phyloP scores from a whole-genome alignment of 768 basidiomycete genomes.

The Rhizopogon salebrosus region DNA sequence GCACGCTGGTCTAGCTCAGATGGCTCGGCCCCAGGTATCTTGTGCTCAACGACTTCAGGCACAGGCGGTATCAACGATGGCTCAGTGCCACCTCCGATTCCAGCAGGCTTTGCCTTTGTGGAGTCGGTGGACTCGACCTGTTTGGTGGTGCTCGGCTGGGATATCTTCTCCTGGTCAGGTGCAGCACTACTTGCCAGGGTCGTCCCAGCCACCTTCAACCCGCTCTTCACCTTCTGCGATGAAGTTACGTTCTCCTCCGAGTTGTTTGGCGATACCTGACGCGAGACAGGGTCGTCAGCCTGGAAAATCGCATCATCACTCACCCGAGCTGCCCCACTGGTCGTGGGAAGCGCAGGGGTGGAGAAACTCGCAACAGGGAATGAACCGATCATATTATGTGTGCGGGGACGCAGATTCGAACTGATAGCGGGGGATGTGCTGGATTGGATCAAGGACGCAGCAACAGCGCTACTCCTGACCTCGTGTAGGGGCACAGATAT shows the following conservation, averaged over 20 bases:
- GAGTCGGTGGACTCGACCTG: not conserved
- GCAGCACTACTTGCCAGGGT: constrained; percentile 1
- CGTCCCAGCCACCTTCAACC: not conserved
- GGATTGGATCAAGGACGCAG: not conserved
- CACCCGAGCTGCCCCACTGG: not conserved
- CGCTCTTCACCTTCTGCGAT: not conserved
- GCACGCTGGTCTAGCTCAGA: constrained; percentile 9
- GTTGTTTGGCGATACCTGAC: constrained; percentile 3
- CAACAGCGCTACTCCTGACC: not conserved
- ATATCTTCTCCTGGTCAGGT: not conserved
- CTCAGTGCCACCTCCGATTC: too few species aligned
- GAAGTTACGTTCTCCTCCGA: not conserved
- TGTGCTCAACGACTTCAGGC: not conserved
- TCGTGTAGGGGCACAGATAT: constrained; percentile 15
- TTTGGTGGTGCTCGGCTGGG: not conserved
- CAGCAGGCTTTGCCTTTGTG: constrained; percentile 1
- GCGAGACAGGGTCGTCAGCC: constrained; percentile 6
- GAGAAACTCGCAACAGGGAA: constrained; percentile 17
- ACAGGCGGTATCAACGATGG: not conserved
- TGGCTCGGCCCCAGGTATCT: not conserved
- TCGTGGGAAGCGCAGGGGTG: constrained; percentile 9
- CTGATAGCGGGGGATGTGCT: not conserved
- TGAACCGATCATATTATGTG: constrained; percentile 5
- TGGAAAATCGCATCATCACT: constrained; percentile 1
- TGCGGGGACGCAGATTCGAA: not conserved